Evolutionary conservation across 2,329 filamentous ascomycete genomes (phyloP).

Genomic region (Aspergillus sp.): DNA sequence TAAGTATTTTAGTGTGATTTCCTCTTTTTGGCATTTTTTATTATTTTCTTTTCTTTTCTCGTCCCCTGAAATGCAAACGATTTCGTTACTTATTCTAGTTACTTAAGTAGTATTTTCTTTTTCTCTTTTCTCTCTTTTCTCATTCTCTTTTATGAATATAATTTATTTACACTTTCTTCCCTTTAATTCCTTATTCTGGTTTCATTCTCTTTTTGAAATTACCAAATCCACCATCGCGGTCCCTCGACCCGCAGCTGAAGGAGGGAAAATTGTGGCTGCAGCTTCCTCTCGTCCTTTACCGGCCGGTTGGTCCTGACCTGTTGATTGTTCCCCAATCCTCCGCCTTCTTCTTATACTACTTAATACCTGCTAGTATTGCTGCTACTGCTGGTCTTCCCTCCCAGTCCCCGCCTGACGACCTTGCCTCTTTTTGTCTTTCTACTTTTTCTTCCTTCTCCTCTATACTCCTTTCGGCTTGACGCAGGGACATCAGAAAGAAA

Average conservation of each 20-base stretch:
- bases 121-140: conserved; percentile 5
- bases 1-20: no score
- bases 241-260: conserved; percentile 11
- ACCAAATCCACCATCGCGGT: conserved; percentile 6
- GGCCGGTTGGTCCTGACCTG: conserved; percentile 8
- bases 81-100: not conserved
- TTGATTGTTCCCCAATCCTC: conserved; percentile 2
- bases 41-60: no score
- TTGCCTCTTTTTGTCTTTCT: not conserved
- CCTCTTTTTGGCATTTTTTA: no score
- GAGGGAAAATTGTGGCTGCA: conserved; percentile 10
- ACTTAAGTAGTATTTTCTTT: not conserved
- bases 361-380: not conserved
- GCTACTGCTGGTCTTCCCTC: not conserved
- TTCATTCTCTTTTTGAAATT: conserved; percentile 5
- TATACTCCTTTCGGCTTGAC: not conserved
- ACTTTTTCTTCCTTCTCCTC: not conserved
- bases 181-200: no score
- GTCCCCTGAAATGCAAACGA: no score
- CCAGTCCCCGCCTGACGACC: conserved; percentile 11
- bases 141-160: conserved; percentile 7
- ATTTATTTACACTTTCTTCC: not conserved
- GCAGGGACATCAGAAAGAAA: not conserved
- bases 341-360: not conserved
- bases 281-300: conserved; percentile 9